Base-by-base conservation (phyloP, 1,284 basidiomycete genomes). In the Malassezia brasiliensis region DNA sequence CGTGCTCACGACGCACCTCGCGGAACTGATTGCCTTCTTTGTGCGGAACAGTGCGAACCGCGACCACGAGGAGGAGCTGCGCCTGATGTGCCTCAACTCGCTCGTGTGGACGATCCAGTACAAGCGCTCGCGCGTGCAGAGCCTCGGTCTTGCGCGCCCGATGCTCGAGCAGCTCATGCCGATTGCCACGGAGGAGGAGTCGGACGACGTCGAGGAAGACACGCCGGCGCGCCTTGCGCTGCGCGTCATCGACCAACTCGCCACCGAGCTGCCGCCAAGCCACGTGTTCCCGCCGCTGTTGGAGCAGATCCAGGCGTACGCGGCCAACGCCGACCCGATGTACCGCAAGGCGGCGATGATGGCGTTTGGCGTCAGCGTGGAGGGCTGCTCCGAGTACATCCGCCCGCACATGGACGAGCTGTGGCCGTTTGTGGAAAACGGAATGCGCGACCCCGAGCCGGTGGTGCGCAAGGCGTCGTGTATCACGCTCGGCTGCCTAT, bases 341-440 rank as follows among this genome's bases (percentile, higher is more conserved):
- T 78, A 80, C 68, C 86, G 94, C 60, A 91, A 94, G 64, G 88
- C 89, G 47, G 94, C 91, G 7, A 86, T 98, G 79, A 89, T 96
- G 75, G 87, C 93, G 5, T 85, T 99, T 56, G 94, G 93, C 67
- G 89, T 98, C 47, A 83, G 85, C 46, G 90, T 98, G 56, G 94
- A 99, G 76, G 94, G 94, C 22, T 96, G 93, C 80, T 90, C 88
- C 77, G 90, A 98, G 79, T 98, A 81, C 78, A 96, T 98, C 81
- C 88, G 89, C 32, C 90, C 93, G 6, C 83, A 91, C 69, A 89
- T 98, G 81, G 78, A 78, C 65, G 82, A 89, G 67, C 84, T 99
- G 44, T 98, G 94, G 94, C 90, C 91, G 1, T 81, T 94, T 60
- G 85, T 99, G 66, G 88, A 96, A 76, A 81, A 83, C 47, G 91